Conservation (phyloP, 1,284 basidiomycete species). For the Ceratobasidium theobromae region DNA sequence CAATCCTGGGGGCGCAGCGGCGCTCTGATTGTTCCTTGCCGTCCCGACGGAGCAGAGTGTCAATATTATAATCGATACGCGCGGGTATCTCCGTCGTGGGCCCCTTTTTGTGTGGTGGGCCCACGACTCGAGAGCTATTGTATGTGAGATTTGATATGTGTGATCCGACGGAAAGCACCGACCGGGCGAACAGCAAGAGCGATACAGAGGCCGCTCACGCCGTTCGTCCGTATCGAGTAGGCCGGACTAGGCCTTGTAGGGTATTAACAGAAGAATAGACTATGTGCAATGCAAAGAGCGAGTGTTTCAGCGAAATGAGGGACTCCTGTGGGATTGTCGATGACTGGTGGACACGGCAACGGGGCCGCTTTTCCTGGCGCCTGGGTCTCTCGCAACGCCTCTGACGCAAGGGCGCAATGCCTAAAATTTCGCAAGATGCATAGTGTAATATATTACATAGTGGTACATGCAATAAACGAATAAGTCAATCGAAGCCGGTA, state of each 20-base stretch:
- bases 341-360: constrained; percentile 1
- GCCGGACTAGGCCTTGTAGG: background rate
- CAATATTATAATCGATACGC: background rate
- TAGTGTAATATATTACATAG: background rate
- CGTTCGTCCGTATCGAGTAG: constrained; percentile 5
- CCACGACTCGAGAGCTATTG: too few species aligned
- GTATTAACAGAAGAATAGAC: constrained; percentile 14
- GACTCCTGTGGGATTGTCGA: background rate
- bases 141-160: background rate
- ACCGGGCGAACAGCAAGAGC: background rate
- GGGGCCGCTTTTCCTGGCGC: constrained; percentile 24
- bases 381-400: background rate
- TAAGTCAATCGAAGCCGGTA: constrained; percentile 20
- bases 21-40: background rate
- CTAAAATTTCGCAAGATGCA: background rate
- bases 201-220: background rate
- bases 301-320: constrained; percentile 5
- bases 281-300: background rate
- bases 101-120: background rate
- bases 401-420: background rate
- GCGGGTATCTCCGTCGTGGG: background rate
- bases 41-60: background rate
- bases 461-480: constrained; percentile 24
- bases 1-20: too few species aligned
- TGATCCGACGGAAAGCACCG: background rate